Percentiles rank a stretch among this genome's conserved stretches.
phyloP scores from a whole-genome alignment of 2,329 filamentous ascomycete species.

The Alternaria ethzedia region DNA sequence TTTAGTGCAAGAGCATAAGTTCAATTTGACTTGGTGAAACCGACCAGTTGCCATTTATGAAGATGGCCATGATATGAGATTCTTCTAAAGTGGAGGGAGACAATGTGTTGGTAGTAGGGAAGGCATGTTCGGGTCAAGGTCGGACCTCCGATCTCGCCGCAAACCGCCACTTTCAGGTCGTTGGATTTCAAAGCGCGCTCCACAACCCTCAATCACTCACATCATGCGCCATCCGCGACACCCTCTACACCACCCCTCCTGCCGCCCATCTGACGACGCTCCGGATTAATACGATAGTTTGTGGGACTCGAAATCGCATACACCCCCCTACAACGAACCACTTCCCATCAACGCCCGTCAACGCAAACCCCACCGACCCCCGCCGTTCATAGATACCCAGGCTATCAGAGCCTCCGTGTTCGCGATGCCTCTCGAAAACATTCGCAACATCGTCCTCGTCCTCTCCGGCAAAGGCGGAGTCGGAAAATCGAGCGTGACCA shows the following conservation, averaged over 20 bases:
- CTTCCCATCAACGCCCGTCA: not conserved
- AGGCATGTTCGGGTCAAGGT: slow-evolving; percentile 7
- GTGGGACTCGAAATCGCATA: accelerated
- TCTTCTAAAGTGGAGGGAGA: no score
- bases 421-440: slow-evolving; percentile 70
- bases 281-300: slow-evolving; percentile 28
- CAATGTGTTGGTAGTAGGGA: not conserved
- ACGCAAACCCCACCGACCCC: not conserved
- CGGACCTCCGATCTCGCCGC: slow-evolving; percentile 35
- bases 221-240: slow-evolving; percentile 23
- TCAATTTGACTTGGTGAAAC: no score
- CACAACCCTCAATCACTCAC: slow-evolving; percentile 23
- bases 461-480: slow-evolving; percentile 98
- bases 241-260: not conserved
- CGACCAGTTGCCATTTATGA: no score
- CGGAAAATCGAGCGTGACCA: slow-evolving; percentile 97
- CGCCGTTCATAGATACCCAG: not conserved
- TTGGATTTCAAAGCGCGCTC: slow-evolving; percentile 43
- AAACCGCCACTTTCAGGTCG: slow-evolving; percentile 30
- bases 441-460: slow-evolving; percentile 80
- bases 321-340: not conserved
- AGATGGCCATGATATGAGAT: no score
- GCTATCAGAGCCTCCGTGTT: not conserved
- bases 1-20: no score
- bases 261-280: not conserved